Evolutionary conservation across 805 yeast species (phyloP).

Genomic region (Candida mattraensis): DNA sequence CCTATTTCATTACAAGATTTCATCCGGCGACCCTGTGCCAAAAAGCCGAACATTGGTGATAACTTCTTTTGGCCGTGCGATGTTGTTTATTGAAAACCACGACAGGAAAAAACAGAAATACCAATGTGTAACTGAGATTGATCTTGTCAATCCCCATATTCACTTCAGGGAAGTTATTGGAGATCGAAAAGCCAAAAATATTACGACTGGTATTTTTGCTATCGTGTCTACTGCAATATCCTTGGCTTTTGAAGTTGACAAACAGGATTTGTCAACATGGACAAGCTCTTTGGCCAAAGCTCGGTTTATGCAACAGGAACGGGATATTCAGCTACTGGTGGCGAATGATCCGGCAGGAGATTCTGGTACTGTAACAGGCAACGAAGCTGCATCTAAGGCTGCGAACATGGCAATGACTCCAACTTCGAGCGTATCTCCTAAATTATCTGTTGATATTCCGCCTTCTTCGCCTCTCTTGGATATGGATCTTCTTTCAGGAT

Average conservation of each 20-base stretch:
- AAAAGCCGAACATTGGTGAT: conserved; percentile 52
- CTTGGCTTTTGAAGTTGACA: conserved; percentile 56
- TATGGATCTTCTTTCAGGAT: conserved; percentile 11
- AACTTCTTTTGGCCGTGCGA: conserved; percentile 63
- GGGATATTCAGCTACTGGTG: conserved; percentile 29
- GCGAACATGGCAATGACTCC: conserved; percentile 28
- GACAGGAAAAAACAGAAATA: conserved; percentile 38
- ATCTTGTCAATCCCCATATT: conserved; percentile 50
- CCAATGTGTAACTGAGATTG: conserved; percentile 54
- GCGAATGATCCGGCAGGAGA: conserved; percentile 31
- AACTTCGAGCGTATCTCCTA: conserved; percentile 14
- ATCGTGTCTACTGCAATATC: conserved; percentile 55
- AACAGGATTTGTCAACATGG: conserved; percentile 55
- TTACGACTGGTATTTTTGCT: conserved; percentile 51
- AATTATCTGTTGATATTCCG: conserved; percentile 15
- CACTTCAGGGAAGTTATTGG: conserved; percentile 59
- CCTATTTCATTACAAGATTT: conserved; percentile 26
- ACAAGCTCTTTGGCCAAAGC: conserved; percentile 52
- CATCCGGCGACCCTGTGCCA: conserved; percentile 26
- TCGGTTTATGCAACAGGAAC: conserved; percentile 48
- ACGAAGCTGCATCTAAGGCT: conserved; percentile 39
- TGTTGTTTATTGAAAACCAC: conserved; percentile 48
- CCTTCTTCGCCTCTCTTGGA: conserved; percentile 21
- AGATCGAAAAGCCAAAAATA: conserved; percentile 35
- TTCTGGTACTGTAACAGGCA: conserved; percentile 33